Base-by-base conservation (phyloP, 768 basidiomycete species). In the Arthromyces matolae region DNA sequence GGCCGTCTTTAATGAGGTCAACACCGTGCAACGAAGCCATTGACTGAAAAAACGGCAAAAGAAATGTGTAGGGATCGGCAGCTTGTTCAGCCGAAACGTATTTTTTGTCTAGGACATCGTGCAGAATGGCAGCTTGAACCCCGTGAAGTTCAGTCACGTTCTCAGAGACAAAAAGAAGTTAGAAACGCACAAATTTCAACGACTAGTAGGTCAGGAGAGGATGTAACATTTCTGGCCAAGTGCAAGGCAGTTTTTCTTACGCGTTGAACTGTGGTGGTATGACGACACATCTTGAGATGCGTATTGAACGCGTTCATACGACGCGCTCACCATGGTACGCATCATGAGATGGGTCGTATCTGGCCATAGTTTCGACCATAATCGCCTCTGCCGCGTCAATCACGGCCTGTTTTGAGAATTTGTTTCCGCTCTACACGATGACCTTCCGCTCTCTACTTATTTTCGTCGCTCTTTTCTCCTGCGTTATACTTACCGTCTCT, bases 41-140 rank as follows among this genome's bases (percentile, higher is more conserved):
- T 4, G 63, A 65, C 45, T 70, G 53, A 61, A 87, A 88, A 64
- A 81, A 80, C 18, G 88, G 83, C 19, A 80, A 67, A 62, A 89
- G 85, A 60, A 78, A 87, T 46, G 69, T 65, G 64, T 80, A 80
- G 5, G 84, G 79, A 60, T 87, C 80, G 14, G 76, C 70, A 10
- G 79, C 77, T 56, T 78, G 64, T 45, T 71, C 72, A 10, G 72
- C 63, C 2, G 81, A 69, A 14, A 84, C 82, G 59, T 92, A 90
- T 71, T 92, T 91, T 69, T 86, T 89, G 76, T 91, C 89, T 27
- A 89, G 70, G 33, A 93, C 76, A 64, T 95, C 92, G 59, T 94
- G 93, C 36, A 94, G 78, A 31, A 95, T 77, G n/a, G 93, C 86
- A 24, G 87, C 85, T 79, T 35, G 19, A 16, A n/a, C 18, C 14